Percentiles rank a stretch among this genome's conserved stretches.
Conservation (phyloP, 164 flowering plant genomes). For the Berberis vulgaris region DNA sequence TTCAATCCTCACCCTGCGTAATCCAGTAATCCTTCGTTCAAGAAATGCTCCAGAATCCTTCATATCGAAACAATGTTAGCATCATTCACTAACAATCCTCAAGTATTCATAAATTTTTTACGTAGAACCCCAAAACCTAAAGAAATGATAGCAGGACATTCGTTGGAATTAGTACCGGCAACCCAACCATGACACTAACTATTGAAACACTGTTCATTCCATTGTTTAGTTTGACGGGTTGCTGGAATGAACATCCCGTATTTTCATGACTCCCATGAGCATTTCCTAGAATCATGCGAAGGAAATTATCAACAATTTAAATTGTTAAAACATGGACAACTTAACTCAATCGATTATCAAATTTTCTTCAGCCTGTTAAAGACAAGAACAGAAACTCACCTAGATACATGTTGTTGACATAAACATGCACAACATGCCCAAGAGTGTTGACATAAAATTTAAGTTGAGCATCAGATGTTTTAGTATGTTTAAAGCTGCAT, state of each 20-base stretch:
- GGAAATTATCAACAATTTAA: no score
- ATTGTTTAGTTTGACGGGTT: conserved; percentile 19
- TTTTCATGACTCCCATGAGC: conserved; percentile 44
- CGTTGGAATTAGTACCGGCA: conserved; percentile 47
- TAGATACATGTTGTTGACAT: conserved; percentile 39
- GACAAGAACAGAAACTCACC: conserved; percentile 25
- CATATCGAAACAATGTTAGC: neutral
- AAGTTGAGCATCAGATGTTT: conserved; percentile 16
- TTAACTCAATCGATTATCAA: no score
- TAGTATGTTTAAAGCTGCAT: conserved; percentile 34
- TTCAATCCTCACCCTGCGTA: conserved; percentile 27
- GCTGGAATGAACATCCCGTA: conserved; percentile 22
- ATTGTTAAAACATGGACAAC: no score
- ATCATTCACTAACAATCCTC: no score
- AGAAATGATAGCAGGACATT: neutral
- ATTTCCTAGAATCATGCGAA: conserved; percentile 31
- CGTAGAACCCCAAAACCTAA: neutral
- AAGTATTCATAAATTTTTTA: no score
- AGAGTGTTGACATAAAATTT: conserved; percentile 34
- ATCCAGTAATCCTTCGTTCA: conserved; percentile 39
- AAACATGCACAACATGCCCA: conserved; percentile 63
- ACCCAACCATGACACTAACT: conserved; percentile 77
- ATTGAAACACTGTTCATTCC: conserved; percentile 62
- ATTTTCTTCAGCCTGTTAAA: no score
- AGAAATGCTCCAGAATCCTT: conserved; percentile 64